Evolutionary conservation across 192 early-diverging fungal species (phyloP).

Genomic region (Geranomyces michiganensis): DNA sequence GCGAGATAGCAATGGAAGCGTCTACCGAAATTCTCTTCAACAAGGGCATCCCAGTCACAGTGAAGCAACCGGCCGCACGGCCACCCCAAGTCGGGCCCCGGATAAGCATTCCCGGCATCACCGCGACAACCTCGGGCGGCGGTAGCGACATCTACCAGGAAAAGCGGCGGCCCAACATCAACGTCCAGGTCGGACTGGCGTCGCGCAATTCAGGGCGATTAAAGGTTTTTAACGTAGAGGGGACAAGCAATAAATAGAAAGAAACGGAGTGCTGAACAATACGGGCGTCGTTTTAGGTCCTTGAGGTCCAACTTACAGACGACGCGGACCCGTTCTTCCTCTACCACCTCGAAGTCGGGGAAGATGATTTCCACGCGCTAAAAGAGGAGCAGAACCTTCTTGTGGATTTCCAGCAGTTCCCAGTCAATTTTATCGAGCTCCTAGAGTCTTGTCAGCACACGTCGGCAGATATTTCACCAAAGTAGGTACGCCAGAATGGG

Average conservation of each 20-base stretch:
- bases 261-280: too few relatives aligned
- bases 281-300: slow-evolving; percentile 7
- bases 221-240: slow-evolving; percentile 13
- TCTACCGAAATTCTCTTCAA: slow-evolving; percentile 22
- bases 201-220: slow-evolving; percentile 23
- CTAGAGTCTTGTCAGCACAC: slow-evolving; percentile 41
- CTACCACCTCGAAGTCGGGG: slow-evolving; percentile 44
- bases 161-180: slow-evolving; percentile 31
- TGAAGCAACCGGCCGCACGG: slow-evolving; percentile 13
- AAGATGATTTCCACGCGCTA: slow-evolving; percentile 58
- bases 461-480: slow-evolving; percentile 37
- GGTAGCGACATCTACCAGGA: slow-evolving; percentile 25
- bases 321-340: slow-evolving; percentile 56
- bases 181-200: slow-evolving; percentile 31
- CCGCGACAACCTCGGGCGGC: background rate
- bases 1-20: slow-evolving; percentile 6
- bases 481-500: slow-evolving; percentile 33
- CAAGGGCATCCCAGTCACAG: slow-evolving; percentile 25
- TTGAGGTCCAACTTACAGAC: slow-evolving; percentile 52
- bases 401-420: slow-evolving; percentile 61
- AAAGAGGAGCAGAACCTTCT: slow-evolving; percentile 51
- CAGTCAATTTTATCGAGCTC: slow-evolving; percentile 52
- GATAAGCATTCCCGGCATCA: background rate
- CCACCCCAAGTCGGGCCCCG: background rate
- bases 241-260: background rate